phyloP scores from a whole-genome alignment of 371 early-diverging fungal genomes.

The Lichtheimia ramosa region DNA sequence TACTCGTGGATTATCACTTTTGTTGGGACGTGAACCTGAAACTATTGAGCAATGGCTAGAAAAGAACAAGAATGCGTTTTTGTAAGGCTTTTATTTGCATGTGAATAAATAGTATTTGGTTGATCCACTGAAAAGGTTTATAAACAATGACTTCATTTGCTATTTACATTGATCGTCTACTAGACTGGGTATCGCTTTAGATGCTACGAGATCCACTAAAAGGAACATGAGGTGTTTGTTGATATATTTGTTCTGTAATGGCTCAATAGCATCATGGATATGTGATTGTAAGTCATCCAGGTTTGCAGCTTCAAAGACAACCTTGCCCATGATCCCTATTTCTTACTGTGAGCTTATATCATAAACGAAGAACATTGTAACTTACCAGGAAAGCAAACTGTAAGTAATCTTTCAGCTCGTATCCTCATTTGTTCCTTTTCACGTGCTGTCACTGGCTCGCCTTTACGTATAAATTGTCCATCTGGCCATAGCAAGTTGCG shows the following conservation, averaged over 20 bases:
- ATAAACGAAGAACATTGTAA: conserved; percentile 2
- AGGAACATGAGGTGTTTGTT: conserved; percentile 48
- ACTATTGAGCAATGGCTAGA: conserved; percentile 14
- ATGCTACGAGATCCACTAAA: conserved; percentile 37
- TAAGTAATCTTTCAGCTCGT: conserved; percentile 39
- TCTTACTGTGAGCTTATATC: neutral
- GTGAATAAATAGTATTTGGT: too few relatives aligned
- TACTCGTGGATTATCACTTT: neutral
- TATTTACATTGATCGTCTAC: conserved; percentile 8
- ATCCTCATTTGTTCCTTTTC: conserved; percentile 38
- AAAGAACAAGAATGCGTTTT: neutral
- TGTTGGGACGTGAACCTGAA: conserved; percentile 19
- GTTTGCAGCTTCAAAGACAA: conserved; percentile 40
- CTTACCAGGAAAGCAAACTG: conserved; percentile 42
- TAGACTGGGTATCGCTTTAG: conserved; percentile 43
- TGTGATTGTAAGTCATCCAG: conserved; percentile 37
- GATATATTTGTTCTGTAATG: conserved; percentile 47
- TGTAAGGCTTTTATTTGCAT: too few relatives aligned
- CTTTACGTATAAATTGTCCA: conserved; percentile 42
- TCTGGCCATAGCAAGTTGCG: conserved; percentile 61
- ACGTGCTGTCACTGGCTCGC: conserved; percentile 29
- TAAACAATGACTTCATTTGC: too few relatives aligned
- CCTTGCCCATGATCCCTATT: conserved; percentile 10
- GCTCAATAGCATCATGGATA: conserved; percentile 37
- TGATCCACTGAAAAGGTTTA: too few relatives aligned